Base-by-base conservation (phyloP, 1,139 yeast species). In the Scheffersomyces titani region DNA sequence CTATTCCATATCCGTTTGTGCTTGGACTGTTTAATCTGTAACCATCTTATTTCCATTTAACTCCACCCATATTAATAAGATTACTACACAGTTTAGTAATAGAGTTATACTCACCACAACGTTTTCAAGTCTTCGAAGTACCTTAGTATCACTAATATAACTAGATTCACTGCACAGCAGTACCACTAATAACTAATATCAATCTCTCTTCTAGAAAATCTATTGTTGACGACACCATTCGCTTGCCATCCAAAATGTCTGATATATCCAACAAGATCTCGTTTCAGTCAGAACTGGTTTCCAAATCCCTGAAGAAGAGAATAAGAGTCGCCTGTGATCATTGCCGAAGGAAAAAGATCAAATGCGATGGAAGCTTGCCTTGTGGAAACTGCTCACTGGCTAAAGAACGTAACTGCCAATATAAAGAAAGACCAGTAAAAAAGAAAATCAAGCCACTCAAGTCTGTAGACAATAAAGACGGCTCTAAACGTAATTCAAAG, bases 321-420 rank as follows among this genome's bases (percentile, higher is more conserved):
- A 59, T 57, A 20, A 50, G 54, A 22, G 55, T 52, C 48, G 63
- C 63, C 13, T 62, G 66, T 48, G 59, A 55, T 51, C 54, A 51
- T 6, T 63, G 66, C 49, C 60, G 66, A 6, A 57, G 57, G 46
- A 60, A 58, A 49, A 63, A 63, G 54, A 62, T 61, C 47, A 55
- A 59, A 40, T 63, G 66, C 50, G 63, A 62, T 46, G 66, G 66
- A 7, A 52, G 50, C 4, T 24, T n/a, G 5, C 62, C 59, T 2
- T 63, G 66, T 44, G 46, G 50, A 44, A 58, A 61, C 52, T 63
- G 66, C 45, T 47, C 45, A 19, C 52, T 44, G 46, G 59, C 65
- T 5, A 70, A 65, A 22, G 68, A 66, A 20, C 44, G 64, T 1
- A 55, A 61, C 5, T 76, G 81, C 60, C 66, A 64, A 49, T 76